Base-by-base conservation (phyloP, 345 rosid genomes). In the Eucalyptus urophylla region DNA sequence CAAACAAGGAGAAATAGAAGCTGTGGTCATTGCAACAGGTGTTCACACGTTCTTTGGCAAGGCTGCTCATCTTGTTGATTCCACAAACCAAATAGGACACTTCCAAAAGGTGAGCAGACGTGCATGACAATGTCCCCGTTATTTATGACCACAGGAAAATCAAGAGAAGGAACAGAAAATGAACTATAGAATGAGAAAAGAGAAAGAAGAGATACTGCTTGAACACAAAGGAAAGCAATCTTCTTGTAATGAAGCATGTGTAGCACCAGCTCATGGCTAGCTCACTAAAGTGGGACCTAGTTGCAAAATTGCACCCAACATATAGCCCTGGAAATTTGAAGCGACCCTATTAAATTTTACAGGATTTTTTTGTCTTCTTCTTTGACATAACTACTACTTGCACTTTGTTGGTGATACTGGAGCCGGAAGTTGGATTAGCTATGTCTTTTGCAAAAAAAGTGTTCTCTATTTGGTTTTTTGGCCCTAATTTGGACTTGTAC, bases 1-100 rank as follows among this genome's bases (percentile, higher is more conserved):
- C 90, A 97, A 97, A 89, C 99, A 97, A 89, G 99, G 99, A 90
- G 99, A 97, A 92, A 96, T 97, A 89, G 99, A 96, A 92, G 98
- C 98, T 11, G 95, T 97, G 58, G 97, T 97, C n/a, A 96, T 97
- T 88, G 99, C 98, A 90, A 97, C 98, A 0, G 99, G 99, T 45
- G 99, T 97, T 49, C 99, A 97, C 90, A 97, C 99, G 19, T 97
- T 97, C 94, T 97, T 97, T 16, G 98, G 98, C 87, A 97, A 95
- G 93, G 99, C 99, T 91, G 99, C 99, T 56, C 98, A 97, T 86
- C 97, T 97, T 40, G 99, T 97, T 49, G 99, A 97, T 91, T 88
- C 94, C 85, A 97, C 99, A 3, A 95, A 97, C 93, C 98, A 97
- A 93, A 96, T 93, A n/a, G 99, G 99, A 43, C 98, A 97, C 90